Conservation (phyloP, 352 stramenopile species). For the Pythium rhizo-oryzae region DNA sequence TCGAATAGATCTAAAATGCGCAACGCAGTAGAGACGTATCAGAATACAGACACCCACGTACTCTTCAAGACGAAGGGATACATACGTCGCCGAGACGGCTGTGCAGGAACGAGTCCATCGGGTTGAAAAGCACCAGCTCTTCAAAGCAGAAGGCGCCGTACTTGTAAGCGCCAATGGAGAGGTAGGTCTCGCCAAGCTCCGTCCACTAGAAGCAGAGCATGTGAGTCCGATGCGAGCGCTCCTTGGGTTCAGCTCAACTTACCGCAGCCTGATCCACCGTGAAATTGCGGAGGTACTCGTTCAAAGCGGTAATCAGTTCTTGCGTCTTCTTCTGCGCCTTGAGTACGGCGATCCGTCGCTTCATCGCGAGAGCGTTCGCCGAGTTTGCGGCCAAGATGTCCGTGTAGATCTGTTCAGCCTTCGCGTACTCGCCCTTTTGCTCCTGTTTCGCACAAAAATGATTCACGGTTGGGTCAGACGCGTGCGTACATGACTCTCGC, state of each 20-base stretch:
- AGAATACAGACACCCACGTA: too few species aligned
- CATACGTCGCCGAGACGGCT: constrained; percentile 41
- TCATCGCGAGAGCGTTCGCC: constrained; percentile 43
- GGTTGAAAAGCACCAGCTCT: constrained; percentile 46
- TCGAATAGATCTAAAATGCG: constrained; percentile 39
- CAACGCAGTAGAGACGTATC: background rate
- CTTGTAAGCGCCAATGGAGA: constrained; percentile 33
- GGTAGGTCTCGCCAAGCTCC: constrained; percentile 40
- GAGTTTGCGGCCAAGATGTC: constrained; percentile 42
- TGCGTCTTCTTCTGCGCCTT: constrained; percentile 46
- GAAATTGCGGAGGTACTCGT: constrained; percentile 39
- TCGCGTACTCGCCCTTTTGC: constrained; percentile 39
- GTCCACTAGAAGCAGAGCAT: constrained; percentile 30
- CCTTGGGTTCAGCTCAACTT: constrained; percentile 1
- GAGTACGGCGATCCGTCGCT: constrained; percentile 41
- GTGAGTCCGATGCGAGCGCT: background rate
- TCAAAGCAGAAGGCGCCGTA: constrained; percentile 54
- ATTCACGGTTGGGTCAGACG: background rate
- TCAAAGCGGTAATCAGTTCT: constrained; percentile 40
- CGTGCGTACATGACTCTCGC: background rate
- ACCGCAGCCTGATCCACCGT: constrained; percentile 37
- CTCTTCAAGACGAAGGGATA: background rate
- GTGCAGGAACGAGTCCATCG: constrained; percentile 43
- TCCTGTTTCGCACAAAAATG: constrained; percentile 19
- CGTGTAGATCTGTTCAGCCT: constrained; percentile 43